Percentiles rank a stretch among this genome's conserved stretches.
phyloP scores from a whole-genome alignment of 768 basidiomycete genomes.

The Fomitopsis pulvina region DNA sequence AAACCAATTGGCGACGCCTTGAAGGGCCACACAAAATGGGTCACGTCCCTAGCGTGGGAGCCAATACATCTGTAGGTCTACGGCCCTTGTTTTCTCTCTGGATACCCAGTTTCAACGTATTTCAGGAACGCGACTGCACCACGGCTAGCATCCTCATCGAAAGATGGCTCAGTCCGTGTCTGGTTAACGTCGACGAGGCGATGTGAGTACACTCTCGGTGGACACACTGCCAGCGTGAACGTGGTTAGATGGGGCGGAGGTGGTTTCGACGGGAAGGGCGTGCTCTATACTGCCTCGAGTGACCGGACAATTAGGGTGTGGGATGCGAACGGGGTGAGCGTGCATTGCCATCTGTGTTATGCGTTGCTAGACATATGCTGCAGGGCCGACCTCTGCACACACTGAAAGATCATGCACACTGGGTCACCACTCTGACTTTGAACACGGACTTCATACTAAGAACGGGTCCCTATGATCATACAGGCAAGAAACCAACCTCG shows the following conservation, averaged over 20 bases:
- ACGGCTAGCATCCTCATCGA: conserved; percentile 90
- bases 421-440: conserved; percentile 95
- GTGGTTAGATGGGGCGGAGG: conserved; percentile 95
- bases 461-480: conserved; percentile 93
- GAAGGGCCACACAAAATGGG: conserved; percentile 94
- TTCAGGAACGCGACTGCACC: conserved; percentile 69
- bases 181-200: conserved; percentile 76
- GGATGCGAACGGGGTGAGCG: conserved; percentile 75
- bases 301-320: conserved; percentile 93
- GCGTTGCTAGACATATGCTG: background rate
- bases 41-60: conserved; percentile 93
- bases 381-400: conserved; percentile 81
- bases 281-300: conserved; percentile 92
- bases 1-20: conserved; percentile 84
- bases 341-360: background rate
- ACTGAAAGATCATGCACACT: conserved; percentile 94
- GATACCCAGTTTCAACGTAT: conserved; percentile 5
- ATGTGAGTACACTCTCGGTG: conserved; percentile 81
- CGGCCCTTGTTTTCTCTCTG: background rate
- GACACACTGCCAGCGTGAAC: conserved; percentile 92
- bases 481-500: conserved; percentile 65
- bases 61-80: conserved; percentile 79
- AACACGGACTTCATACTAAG: conserved; percentile 94
- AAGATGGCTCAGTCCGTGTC: conserved; percentile 93
- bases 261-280: conserved; percentile 52